phyloP scores from a whole-genome alignment of 176 grass and related monocot species.

The Dendrocalamus sinicus region DNA sequence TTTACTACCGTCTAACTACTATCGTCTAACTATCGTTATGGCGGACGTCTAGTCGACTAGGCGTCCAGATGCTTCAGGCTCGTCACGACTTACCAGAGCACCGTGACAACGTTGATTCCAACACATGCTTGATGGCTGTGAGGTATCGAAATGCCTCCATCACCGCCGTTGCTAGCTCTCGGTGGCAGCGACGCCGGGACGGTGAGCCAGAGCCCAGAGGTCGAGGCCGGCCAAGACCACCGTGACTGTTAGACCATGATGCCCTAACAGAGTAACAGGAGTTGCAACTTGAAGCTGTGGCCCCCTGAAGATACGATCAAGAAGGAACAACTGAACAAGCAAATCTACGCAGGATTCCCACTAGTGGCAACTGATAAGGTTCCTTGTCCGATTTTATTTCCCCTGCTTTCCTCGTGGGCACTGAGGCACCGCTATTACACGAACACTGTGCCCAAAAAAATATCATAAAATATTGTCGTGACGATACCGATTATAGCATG shows the following conservation, averaged over 20 bases:
- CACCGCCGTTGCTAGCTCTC: background rate
- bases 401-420: background rate
- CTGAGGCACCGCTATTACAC: background rate
- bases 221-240: background rate
- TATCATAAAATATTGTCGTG: constrained; percentile 31
- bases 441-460: background rate
- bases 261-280: constrained; percentile 28
- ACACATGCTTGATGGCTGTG: background rate
- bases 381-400: constrained; percentile 20
- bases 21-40: too few species aligned
- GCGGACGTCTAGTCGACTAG: too few species aligned
- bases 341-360: constrained; percentile 46
- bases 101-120: background rate
- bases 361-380: constrained; percentile 38
- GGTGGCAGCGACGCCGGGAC: background rate
- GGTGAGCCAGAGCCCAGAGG: background rate
- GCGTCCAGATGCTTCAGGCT: too few species aligned
- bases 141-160: background rate
- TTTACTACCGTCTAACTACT: too few species aligned
- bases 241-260: background rate
- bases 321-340: constrained; percentile 26
- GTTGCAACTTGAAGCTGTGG: background rate
- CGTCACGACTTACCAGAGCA: too few species aligned
- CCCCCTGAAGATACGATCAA: background rate
- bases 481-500: background rate